Conservation (phyloP, 495 filamentous ascomycete genomes). For the Aspergillus ellipticus region DNA sequence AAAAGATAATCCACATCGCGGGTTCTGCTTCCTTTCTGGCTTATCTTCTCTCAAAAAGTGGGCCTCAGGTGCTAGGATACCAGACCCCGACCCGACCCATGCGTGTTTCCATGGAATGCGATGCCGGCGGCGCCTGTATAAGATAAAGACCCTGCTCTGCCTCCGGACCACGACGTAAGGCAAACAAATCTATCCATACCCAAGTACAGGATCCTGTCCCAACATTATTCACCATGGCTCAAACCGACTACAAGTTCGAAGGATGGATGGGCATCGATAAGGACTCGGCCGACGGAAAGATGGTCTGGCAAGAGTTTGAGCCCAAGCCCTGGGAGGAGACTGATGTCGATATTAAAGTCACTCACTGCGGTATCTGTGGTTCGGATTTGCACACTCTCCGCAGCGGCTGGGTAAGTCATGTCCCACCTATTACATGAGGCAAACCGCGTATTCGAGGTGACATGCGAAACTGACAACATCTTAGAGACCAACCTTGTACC, state of each 20-base stretch:
- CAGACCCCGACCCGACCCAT: not conserved
- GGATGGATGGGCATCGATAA: constrained; percentile 75
- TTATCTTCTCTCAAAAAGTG: not conserved
- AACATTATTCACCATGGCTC: constrained; percentile 22
- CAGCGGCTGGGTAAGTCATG: constrained; percentile 61
- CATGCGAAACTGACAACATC: constrained; percentile 3
- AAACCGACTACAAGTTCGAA: constrained; percentile 62
- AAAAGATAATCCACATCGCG: not conserved
- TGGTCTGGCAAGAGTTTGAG: constrained; percentile 72
- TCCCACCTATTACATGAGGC: not conserved
- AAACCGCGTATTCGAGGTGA: not conserved
- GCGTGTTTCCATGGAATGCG: not conserved
- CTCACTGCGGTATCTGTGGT: constrained; percentile 44
- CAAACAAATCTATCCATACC: no score
- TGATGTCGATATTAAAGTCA: constrained; percentile 58
- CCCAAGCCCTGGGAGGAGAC: constrained; percentile 79
- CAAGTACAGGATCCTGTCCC: not conserved
- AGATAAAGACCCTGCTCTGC: not conserved
- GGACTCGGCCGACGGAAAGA: constrained; percentile 63
- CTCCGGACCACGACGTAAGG: no score
- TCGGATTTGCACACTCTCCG: constrained; percentile 71
- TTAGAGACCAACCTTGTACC: constrained; percentile 56
- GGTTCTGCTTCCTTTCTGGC: not conserved
- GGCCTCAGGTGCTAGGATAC: not conserved
- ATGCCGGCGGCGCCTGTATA: not conserved